Evolutionary conservation across 306 rosid species (phyloP), one percentile per base, ranked within the genome.

Genomic region (Clitoria ternatea): DNA sequence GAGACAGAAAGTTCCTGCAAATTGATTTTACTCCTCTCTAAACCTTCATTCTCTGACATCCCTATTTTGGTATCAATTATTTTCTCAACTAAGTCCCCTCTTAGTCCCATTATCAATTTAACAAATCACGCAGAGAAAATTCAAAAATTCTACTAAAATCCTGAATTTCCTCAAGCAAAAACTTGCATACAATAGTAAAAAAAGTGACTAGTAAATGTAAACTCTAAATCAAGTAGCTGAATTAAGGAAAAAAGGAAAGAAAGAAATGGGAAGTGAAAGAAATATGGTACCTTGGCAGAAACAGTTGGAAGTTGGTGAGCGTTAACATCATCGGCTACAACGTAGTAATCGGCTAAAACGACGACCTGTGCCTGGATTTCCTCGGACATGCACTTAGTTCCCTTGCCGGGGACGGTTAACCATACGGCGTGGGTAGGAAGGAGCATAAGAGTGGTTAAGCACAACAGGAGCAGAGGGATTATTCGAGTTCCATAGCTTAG

Each of bases 311-410:
- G 70, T 1, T 63, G 89, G 27, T 64, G 74, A 49, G 4, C 35
- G 1, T 73, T 11, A 20, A 6, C 50, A 24, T 84, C 83, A 18
- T 85, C 83, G 1, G 72, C 71, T 0, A 85, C 79, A 52, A 85
- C 85, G 53, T 82, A 80, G 81, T 85, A 85, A 79, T 76, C 80
- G 10, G 89, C 89, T 77, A 85, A 76, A 69, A 85, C 89, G 67
- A 85, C 86, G 7, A 85, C 81, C 40, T 73, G 62, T 29, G 75
- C 1, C 14, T 85, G 89, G 77, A 85, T 85, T 13, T 85, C 89
- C 83, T 85, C 85, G 2, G 89, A 85, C 17, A 85, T 75, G 24
- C 89, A 85, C 80, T 85, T 85, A 1, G 89, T 82, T 59, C 89
- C 89, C 6, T 84, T 73, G 33, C 35, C 52, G 6, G 89, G 86